Evolutionary conservation across 2,329 filamentous ascomycete genomes (phyloP), one percentile per base, ranked within the genome.

Genomic region (Sporothrix dimorphospora): DNA sequence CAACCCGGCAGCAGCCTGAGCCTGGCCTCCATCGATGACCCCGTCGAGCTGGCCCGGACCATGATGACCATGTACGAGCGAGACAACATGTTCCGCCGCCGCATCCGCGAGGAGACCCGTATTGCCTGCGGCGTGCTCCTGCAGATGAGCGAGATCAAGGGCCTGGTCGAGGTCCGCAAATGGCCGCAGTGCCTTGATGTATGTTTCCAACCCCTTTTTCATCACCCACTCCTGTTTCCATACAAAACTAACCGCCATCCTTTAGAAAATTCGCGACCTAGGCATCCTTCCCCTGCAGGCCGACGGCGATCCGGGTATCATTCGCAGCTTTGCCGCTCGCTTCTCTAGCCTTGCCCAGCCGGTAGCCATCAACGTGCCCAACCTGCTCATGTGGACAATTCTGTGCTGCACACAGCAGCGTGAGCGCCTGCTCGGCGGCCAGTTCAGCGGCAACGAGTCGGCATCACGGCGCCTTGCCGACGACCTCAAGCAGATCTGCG

Each of bases 341-440:
- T 98, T 99, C 82, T 88, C 93, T 19, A 86, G 87, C 1, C 87
- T 97, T 53, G 89, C 94, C 4, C 89, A 93, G 76, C 89, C 94
- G 8, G 92, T 99, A 53, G 91, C 94, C 2, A 91, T 93, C 79
- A 97, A 96, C 78, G 90, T 98, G 77, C 95, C 95, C 21, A 94
- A 95, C 81, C 86, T 98, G 74, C 87, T 99, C 75, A 91, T 97
- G 83, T 98, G 96, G 96, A 94, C 94, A 67, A 93, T 99, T 76
- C 88, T 91, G 55, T 94, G 92, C 82, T 97, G 94, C 81, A 91
- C 91, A 67, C 88, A 90, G 72, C 91, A 97, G 81, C 89, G 93
- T 74, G 90, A 92, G 77, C 85, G 90, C 74, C 86, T 97, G 63
- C 86, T 87, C 71, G 87, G 85, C 72, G 90, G 91, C 38, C 88